Conservation (phyloP, 2,329 filamentous ascomycete genomes). For the Xylariaceae sp. region DNA sequence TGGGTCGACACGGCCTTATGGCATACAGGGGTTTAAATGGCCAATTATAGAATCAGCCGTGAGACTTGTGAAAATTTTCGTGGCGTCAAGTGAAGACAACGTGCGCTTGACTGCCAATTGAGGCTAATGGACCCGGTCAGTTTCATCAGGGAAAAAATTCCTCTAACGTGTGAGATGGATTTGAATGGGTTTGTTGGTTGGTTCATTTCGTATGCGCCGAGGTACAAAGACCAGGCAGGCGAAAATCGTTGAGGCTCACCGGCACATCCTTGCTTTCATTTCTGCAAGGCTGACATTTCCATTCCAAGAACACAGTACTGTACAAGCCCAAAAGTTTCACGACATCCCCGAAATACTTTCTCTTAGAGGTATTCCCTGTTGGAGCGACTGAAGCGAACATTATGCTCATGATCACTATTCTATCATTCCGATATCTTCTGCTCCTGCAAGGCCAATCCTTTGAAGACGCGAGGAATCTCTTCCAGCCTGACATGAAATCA, state of each 20-base stretch:
- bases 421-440: too few species aligned
- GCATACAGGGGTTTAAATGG: slow-evolving; percentile 1
- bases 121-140: slow-evolving; percentile 4
- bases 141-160: background rate
- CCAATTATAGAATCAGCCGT: slow-evolving; percentile 15
- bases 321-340: background rate
- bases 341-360: too few species aligned
- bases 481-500: too few species aligned
- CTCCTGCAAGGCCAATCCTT: too few species aligned
- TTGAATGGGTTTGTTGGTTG: background rate
- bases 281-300: slow-evolving; percentile 2
- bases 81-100: slow-evolving; percentile 5
- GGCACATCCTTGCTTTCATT: background rate
- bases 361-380: too few species aligned
- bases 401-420: too few species aligned
- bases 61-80: slow-evolving; percentile 19
- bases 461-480: too few species aligned
- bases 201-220: background rate
- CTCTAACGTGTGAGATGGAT: too few species aligned
- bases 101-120: background rate
- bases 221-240: background rate
- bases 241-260: slow-evolving; percentile 4
- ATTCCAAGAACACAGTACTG: background rate
- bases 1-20: slow-evolving; percentile 5
- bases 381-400: too few species aligned